Evolutionary conservation across 768 basidiomycete genomes (phyloP).

Genomic region (Russula ochroleuca): DNA sequence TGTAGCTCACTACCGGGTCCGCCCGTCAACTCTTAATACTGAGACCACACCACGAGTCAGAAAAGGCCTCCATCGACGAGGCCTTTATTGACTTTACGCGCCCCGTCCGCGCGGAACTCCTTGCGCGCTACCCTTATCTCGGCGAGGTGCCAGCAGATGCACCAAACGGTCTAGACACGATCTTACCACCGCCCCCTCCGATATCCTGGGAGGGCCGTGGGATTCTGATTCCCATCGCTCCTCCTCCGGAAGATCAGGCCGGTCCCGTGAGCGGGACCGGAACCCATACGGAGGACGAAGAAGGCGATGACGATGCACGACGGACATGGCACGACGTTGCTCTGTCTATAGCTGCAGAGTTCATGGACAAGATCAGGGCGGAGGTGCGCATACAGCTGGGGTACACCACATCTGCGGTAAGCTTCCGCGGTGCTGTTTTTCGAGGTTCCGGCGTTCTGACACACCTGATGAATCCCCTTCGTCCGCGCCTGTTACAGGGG

Average conservation of each 20-base stretch:
- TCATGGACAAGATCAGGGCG: slow-evolving; percentile 71
- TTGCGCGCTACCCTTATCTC: slow-evolving; percentile 75
- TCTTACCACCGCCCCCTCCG: slow-evolving; percentile 67
- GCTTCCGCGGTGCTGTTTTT: slow-evolving; percentile 29
- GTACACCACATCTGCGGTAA: slow-evolving; percentile 90
- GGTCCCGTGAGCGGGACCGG: not conserved
- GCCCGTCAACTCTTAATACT: not conserved
- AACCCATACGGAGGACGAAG: not conserved
- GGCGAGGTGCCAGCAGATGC: slow-evolving; percentile 63
- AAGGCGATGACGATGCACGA: slow-evolving; percentile 33
- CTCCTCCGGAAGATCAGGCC: slow-evolving; percentile 27
- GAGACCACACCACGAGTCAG: slow-evolving; percentile 38
- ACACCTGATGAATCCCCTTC: not conserved
- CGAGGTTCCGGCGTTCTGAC: not conserved
- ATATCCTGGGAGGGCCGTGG: slow-evolving; percentile 59
- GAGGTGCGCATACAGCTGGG: slow-evolving; percentile 68
- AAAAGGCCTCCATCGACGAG: slow-evolving; percentile 97
- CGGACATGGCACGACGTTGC: slow-evolving; percentile 91
- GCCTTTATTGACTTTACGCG: slow-evolving; percentile 90
- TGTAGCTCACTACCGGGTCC: not conserved
- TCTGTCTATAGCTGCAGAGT: slow-evolving; percentile 79
- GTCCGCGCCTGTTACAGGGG: slow-evolving; percentile 46
- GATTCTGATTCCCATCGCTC: slow-evolving; percentile 56
- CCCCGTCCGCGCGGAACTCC: slow-evolving; percentile 68
- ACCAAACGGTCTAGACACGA: slow-evolving; percentile 66